Evolutionary conservation across 2,329 filamentous ascomycete genomes (phyloP), one percentile per base, ranked within the genome.

Genomic region (Hymenoscyphus occultus): DNA sequence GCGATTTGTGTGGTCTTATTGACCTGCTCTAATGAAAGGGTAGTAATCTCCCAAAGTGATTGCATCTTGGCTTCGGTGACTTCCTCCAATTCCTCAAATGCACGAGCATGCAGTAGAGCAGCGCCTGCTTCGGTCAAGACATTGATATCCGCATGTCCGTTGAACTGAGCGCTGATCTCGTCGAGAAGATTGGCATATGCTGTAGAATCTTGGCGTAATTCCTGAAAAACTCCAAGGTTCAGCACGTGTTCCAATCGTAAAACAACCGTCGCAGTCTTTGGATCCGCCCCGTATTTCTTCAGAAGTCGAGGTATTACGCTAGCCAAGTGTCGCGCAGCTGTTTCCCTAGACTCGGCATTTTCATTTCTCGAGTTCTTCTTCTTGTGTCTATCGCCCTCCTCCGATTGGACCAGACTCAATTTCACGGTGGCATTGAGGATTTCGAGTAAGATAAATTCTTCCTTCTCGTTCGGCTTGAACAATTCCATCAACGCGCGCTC

Each of bases 91-190:
- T 97, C 94, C 67, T 95, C 92, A 67, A 92, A 94, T 67, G 88
- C 89, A 69, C 91, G 89, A 9, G 94, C 93, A 74, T 96, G 92
- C 39, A 97, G 80, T 45, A 99, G 85, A 5, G 93, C 91, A 28
- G 87, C 84, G 35, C 90, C 90, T 14, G 93, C 94, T 76, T 97
- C 93, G 12, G 87, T 87, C 57, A 99, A 82, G 19, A 98, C 93
- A 63, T 86, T 86, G 71, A 91, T 90, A 73, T 96, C 92, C 56
- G 91, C 91, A 74, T 99, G 95, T n/a, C 92, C 88, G 72, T 90
- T 88, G 78, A 99, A 98, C 72, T 99, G 95, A 65, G 92, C 92
- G 76, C 91, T 93, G 71, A 98, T 92, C 73, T 97, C 93, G 71
- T 97, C 93, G 1, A 99, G 81, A 39, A 98, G 80, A 28, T 89